These are phyloP conservation scores for Naematelia encephala DNA, from an alignment of 768 basidiomycete genomes.

Conservation along the genomic window DNA sequence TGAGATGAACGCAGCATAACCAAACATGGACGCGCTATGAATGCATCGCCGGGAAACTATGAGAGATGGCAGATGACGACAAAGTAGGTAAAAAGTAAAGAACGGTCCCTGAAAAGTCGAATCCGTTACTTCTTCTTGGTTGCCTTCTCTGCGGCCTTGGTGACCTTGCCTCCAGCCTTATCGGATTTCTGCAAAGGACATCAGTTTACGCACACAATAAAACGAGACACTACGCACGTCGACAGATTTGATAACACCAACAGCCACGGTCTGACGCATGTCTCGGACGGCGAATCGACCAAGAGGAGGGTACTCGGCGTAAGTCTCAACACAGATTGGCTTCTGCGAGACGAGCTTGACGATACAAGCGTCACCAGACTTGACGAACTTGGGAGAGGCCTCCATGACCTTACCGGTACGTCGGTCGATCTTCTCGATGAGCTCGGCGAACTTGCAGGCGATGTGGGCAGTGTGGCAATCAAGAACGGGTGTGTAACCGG, in stretches of 20 bases:
- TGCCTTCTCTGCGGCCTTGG: conserved; percentile 42
- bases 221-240: too few relatives aligned
- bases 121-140: conserved; percentile 29
- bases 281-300: conserved; percentile 63
- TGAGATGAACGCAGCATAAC: neutral
- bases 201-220: too few relatives aligned
- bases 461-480: conserved; percentile 99
- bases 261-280: conserved; percentile 62
- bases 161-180: conserved; percentile 69
- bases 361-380: conserved; percentile 95
- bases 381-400: conserved; percentile 89
- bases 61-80: neutral
- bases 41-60: neutral
- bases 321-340: conserved; percentile 74
- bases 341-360: conserved; percentile 88
- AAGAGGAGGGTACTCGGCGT: conserved; percentile 82
- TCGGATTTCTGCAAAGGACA: conserved; percentile 57
- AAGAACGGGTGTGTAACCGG: conserved; percentile 96
- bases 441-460: conserved; percentile 98
- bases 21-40: neutral
- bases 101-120: neutral
- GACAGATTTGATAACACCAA: conserved; percentile 86
- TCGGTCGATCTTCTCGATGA: conserved; percentile 93
- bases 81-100: neutral
- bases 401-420: conserved; percentile 73